Base-by-base conservation (phyloP, 2,329 filamentous ascomycete species). In the Aspergillus oerlinghausenensis region DNA sequence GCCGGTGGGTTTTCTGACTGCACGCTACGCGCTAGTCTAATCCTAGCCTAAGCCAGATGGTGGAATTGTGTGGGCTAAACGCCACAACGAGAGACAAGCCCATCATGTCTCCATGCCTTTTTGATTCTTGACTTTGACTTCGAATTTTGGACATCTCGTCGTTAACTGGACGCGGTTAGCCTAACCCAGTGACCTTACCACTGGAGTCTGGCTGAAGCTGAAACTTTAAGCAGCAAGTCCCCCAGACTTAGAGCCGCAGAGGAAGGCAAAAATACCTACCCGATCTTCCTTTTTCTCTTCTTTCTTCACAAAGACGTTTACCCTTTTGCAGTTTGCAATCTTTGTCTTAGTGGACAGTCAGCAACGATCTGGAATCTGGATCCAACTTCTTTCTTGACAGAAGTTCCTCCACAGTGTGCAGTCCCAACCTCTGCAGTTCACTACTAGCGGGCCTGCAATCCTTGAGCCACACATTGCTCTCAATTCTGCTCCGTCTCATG, bases 391-490 rank as follows among this genome's bases (percentile, higher is more conserved):
- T 23, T 45, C 49, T 45, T 25, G 14, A 17, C 32, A 4, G 5
- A 17, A 35, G 32, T 35, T 35, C 32, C 32, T 35, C 32, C 14
- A 35, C 32, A 14, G 32, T 21, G n/a, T 10, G 35, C 51, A 50
- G 32, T 52, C 57, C 53, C 53, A 52, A 32, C 21, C 49, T 56
- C 54, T 60, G 55, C 60, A 63, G 60, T 61, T 50, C 59, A 55
- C 59, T 57, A 54, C 59, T 64, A 63, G 62, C 60, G 64, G 64
- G 63, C 63, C 63, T 64, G 56, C 50, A 58, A 63, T 64, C 60
- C 54, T 58, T 51, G 62, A 63, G 59, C 63, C 62, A 65, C 64
- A 62, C 59, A 55, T 63, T 65, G 63, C 60, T 64, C 59, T 65
- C 57, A 60, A 63, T 62, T 62, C 60, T 55, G 52, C 60, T 52